These are phyloP conservation scores for Cutaneotrichosporon sp. DNA, from an alignment of 1,284 basidiomycete species.

Conservation along the genomic window DNA sequence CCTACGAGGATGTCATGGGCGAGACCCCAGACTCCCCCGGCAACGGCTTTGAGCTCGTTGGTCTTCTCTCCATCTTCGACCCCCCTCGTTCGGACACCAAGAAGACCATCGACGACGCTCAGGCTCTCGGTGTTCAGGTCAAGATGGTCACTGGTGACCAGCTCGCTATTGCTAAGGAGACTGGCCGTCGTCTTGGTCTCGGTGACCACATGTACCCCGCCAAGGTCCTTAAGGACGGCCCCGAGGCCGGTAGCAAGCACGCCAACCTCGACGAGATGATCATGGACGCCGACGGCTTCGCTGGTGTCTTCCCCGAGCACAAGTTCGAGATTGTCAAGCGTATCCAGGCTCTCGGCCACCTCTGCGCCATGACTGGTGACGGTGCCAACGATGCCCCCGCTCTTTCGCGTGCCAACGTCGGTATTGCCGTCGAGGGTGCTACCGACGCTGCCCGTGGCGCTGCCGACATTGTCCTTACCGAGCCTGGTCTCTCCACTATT, in stretches of 20 bases:
- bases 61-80: slow-evolving; percentile 95
- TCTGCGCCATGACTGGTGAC: slow-evolving; percentile 91
- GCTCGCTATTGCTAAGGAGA: slow-evolving; percentile 98
- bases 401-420: slow-evolving; percentile 88
- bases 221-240: slow-evolving; percentile 89
- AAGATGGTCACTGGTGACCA: slow-evolving; percentile 99
- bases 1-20: slow-evolving; percentile 86
- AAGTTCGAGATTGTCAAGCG: slow-evolving; percentile 91
- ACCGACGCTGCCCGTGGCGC: slow-evolving; percentile 93
- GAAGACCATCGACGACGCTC: slow-evolving; percentile 96
- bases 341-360: slow-evolving; percentile 81
- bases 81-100: slow-evolving; percentile 97
- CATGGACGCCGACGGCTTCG: slow-evolving; percentile 61
- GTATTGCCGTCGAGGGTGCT: slow-evolving; percentile 95
- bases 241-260: slow-evolving; percentile 70
- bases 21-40: slow-evolving; percentile 56
- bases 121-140: slow-evolving; percentile 92
- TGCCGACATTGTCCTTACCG: slow-evolving; percentile 90
- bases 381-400: slow-evolving; percentile 96
- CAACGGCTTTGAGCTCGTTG: slow-evolving; percentile 94
- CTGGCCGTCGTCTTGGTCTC: slow-evolving; percentile 90
- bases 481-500: slow-evolving; percentile 93
- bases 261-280: slow-evolving; percentile 86
- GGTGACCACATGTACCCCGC: slow-evolving; percentile 97
- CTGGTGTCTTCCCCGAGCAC: slow-evolving; percentile 95